phyloP scores from a whole-genome alignment of 2,329 filamentous ascomycete species.

The Ascochyta clinopodiicola region DNA sequence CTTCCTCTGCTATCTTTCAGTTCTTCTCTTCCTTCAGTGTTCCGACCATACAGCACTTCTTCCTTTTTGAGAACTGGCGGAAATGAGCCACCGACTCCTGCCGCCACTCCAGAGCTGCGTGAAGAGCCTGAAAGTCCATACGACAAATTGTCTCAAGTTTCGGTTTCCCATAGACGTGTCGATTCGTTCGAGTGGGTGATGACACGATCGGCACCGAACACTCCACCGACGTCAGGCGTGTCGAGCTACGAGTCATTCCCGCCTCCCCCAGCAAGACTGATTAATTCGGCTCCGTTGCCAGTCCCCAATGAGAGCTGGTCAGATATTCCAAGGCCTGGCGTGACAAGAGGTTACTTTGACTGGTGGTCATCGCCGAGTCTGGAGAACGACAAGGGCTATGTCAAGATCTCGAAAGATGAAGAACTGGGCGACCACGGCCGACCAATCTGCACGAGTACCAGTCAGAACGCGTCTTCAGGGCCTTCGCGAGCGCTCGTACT shows the following conservation, averaged over 20 bases:
- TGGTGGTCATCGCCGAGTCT: conserved; percentile 10
- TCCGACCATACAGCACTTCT: background rate
- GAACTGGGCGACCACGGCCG: background rate
- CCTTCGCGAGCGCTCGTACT: background rate
- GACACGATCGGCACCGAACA: conserved; percentile 9
- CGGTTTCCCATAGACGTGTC: conserved; percentile 11
- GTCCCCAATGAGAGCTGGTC: conserved; percentile 9
- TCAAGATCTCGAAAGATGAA: background rate
- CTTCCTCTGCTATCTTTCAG: conserved; percentile 12
- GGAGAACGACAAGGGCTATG: background rate
- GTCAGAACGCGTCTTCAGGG: background rate
- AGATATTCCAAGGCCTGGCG: background rate
- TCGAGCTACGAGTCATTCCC: background rate
- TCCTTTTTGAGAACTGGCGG: no score
- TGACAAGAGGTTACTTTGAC: conserved; percentile 1
- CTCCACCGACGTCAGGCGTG: background rate
- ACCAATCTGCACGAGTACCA: no score
- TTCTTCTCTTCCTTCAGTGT: background rate
- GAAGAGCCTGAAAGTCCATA: background rate
- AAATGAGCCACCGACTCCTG: background rate
- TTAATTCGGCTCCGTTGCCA: conserved; percentile 6
- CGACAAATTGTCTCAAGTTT: conserved; percentile 11
- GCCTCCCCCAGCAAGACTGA: background rate
- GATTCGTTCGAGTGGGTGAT: conserved; percentile 16
- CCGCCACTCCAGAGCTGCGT: background rate